Conservation (phyloP, 805 yeast species). For the Groenewaldozyma salmanticensis region DNA sequence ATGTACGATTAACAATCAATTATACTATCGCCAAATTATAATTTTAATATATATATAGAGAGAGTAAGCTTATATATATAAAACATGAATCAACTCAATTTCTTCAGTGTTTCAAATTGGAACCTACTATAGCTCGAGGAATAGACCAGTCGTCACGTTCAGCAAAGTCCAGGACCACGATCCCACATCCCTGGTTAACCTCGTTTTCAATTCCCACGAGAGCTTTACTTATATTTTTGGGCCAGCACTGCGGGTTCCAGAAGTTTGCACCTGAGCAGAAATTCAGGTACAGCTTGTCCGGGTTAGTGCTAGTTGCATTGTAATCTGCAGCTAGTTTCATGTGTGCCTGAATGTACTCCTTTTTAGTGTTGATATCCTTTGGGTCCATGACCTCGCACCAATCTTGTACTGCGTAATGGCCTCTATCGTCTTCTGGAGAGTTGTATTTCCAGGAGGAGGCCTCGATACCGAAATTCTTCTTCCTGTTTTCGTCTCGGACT, state of each 20-base stretch:
- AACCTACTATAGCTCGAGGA: constrained; percentile 35
- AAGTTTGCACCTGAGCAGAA: constrained; percentile 68
- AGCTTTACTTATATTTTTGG: constrained; percentile 50
- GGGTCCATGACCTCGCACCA: constrained; percentile 51
- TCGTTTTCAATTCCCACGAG: constrained; percentile 22
- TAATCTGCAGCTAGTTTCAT: constrained; percentile 44
- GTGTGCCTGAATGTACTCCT: constrained; percentile 46
- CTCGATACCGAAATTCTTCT: constrained; percentile 47
- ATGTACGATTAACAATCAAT: neutral
- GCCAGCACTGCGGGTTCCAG: constrained; percentile 67
- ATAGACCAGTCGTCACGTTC: constrained; percentile 54
- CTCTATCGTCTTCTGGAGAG: constrained; percentile 56
- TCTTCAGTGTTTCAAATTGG: constrained; percentile 1
- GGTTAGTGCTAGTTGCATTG: constrained; percentile 31
- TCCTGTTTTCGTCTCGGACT: constrained; percentile 35
- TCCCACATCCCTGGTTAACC: constrained; percentile 45
- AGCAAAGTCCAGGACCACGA: constrained; percentile 58
- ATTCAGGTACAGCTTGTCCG: constrained; percentile 51
- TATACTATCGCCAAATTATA: no score
- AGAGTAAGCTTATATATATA: no score
- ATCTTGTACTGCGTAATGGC: constrained; percentile 58
- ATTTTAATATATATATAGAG: no score
- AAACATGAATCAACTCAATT: no score
- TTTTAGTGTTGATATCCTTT: constrained; percentile 47
- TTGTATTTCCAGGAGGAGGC: constrained; percentile 61